phyloP scores from a whole-genome alignment of 495 filamentous ascomycete genomes.

The Penicillium psychrofluorescens region DNA sequence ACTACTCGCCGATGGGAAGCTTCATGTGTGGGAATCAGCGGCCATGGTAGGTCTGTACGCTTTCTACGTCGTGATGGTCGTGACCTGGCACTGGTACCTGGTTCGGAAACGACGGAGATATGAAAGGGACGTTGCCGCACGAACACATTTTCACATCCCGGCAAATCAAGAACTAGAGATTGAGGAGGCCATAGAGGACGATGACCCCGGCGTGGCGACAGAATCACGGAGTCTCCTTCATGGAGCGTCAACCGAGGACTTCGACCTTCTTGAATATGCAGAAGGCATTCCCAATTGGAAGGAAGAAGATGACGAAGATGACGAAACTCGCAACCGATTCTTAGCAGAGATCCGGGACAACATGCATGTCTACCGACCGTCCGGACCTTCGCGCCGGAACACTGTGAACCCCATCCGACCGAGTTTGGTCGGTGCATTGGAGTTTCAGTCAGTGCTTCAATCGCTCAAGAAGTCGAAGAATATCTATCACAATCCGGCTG shows the following conservation, averaged over 20 bases:
- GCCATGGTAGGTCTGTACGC: constrained; percentile 88
- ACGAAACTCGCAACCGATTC: constrained; percentile 62
- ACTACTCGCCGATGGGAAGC: constrained; percentile 75
- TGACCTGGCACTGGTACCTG: constrained; percentile 87
- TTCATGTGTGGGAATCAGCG: constrained; percentile 82
- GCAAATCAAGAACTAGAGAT: constrained; percentile 65
- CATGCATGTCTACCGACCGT: constrained; percentile 78
- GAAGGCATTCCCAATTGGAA: constrained; percentile 37
- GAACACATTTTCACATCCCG: constrained; percentile 63
- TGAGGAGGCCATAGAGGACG: constrained; percentile 61
- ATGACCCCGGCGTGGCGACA: constrained; percentile 52
- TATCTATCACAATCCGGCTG: constrained; percentile 52
- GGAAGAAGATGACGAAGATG: constrained; percentile 54
- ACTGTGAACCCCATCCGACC: constrained; percentile 81
- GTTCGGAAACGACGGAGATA: constrained; percentile 50
- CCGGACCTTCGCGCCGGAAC: constrained; percentile 55
- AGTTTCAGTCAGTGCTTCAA: constrained; percentile 84
- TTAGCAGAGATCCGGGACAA: constrained; percentile 82
- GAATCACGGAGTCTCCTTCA: constrained; percentile 46
- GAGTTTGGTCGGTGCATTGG: constrained; percentile 85
- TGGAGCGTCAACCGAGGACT: constrained; percentile 55
- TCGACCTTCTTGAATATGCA: constrained; percentile 63
- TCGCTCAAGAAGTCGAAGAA: constrained; percentile 74
- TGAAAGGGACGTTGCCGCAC: constrained; percentile 59
- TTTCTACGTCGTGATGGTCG: constrained; percentile 84